Conservation (phyloP, 805 yeast species). For the Starmerella khaoyaiensis region DNA sequence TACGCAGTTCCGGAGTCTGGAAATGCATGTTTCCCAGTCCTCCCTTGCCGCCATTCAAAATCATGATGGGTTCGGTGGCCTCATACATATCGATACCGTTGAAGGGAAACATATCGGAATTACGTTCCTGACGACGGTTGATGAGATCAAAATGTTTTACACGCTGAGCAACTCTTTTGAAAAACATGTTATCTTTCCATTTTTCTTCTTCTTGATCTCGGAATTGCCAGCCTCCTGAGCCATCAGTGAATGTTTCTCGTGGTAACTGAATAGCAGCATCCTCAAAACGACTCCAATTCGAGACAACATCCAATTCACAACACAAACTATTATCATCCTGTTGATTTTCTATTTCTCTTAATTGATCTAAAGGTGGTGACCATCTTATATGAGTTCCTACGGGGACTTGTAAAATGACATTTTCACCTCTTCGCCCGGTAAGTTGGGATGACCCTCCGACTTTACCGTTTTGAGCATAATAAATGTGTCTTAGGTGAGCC, state of each 20-base stretch:
- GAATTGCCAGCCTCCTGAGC: conserved; percentile 74
- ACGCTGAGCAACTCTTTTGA: conserved; percentile 46
- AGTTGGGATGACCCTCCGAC: conserved; percentile 63
- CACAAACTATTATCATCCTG: no score
- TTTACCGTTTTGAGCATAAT: conserved; percentile 59
- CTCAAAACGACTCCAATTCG: conserved; percentile 17
- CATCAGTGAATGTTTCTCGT: conserved; percentile 50
- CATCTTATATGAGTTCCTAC: conserved; percentile 79
- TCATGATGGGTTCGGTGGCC: conserved; percentile 50
- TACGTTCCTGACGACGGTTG: conserved; percentile 43
- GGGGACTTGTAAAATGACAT: conserved; percentile 72
- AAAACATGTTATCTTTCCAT: conserved; percentile 54
- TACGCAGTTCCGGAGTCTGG: conserved; percentile 65
- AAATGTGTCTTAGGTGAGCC: conserved; percentile 52
- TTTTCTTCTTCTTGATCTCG: conserved; percentile 63
- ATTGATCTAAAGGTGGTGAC: conserved; percentile 27
- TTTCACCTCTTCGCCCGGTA: conserved; percentile 77
- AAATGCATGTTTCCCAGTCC: conserved; percentile 97
- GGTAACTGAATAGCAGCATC: conserved; percentile 37
- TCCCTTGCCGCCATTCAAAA: conserved; percentile 79
- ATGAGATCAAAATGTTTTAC: conserved; percentile 55
- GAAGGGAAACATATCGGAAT: conserved; percentile 59
- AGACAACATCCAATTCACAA: conserved; percentile 15
- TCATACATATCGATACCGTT: conserved; percentile 62
- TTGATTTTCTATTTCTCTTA: conserved; percentile 12